phyloP scores from a whole-genome alignment of 139 green algal species.

The Edaphochlamys debaryana region DNA sequence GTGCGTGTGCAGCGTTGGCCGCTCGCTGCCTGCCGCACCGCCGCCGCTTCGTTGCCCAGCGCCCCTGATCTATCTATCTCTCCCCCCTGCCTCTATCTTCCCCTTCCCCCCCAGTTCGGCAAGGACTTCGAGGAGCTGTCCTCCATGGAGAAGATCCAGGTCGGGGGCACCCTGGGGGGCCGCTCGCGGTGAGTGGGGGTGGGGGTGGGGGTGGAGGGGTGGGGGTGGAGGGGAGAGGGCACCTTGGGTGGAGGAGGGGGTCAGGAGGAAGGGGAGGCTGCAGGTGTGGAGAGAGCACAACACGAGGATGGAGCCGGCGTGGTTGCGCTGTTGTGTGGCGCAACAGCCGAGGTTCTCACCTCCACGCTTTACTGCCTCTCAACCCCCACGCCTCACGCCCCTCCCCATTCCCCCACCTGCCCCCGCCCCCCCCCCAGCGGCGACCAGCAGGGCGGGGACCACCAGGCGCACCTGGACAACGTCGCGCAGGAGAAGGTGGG shows the following conservation, averaged over 20 bases:
- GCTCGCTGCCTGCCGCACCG: too few relatives aligned
- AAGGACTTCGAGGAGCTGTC: slow-evolving; percentile 34
- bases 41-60: too few relatives aligned
- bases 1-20: too few relatives aligned
- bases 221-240: too few relatives aligned
- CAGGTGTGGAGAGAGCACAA: neutral
- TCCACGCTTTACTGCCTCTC: too few relatives aligned
- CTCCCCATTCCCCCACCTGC: too few relatives aligned
- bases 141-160: slow-evolving; percentile 29
- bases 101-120: slow-evolving; percentile 13
- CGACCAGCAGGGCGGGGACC: slow-evolving; percentile 6
- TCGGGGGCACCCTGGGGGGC: slow-evolving; percentile 38
- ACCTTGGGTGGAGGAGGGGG: neutral
- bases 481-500: slow-evolving; percentile 35
- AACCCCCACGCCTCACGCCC: too few relatives aligned
- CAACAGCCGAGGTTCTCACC: too few relatives aligned
- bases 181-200: slow-evolving; percentile 7
- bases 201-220: neutral
- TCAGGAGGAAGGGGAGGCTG: neutral
- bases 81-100: neutral
- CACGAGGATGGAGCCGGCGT: too few relatives aligned
- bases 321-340: too few relatives aligned
- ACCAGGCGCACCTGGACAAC: slow-evolving; percentile 20
- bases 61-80: too few relatives aligned
- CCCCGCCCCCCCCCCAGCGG: neutral